Base-by-base conservation (phyloP, 139 green algal genomes). In the Choricystis sp. region DNA sequence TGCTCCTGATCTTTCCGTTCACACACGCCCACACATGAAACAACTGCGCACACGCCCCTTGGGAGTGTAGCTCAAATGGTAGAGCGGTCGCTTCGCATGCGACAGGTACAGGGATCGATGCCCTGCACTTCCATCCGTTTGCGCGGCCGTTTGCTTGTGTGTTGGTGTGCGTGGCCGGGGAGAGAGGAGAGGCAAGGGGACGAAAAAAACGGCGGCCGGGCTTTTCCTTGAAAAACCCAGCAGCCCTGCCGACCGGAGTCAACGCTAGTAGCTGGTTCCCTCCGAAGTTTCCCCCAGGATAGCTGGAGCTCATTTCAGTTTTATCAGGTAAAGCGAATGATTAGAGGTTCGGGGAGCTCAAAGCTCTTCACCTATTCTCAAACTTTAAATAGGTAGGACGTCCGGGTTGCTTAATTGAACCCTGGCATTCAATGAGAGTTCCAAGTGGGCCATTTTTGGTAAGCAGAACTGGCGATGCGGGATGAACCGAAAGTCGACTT, bases 401-500 rank as follows among this genome's bases (percentile, higher is more conserved):
- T 76, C 74, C 69, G 60, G 75, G 79, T 89, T 89, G 79, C 85
- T 89, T 87, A 77, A 86, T 75, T 89, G 83, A 87, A 89, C 77
- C 68, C 71, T 62, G 79, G 76, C 83, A 74, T 68, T 77, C 75
- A 85, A 90, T 87, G 77, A 73, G 78, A 91, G 81, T 74, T 88
- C 78, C 72, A 87, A 87, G 83, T 73, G 83, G 83, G 85, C 81
- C 83, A 89, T 89, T 91, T 94, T 91, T 94, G 86, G 86, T 94
- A 94, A 94, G 84, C 86, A 91, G 86, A 91, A 91, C 83, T 94
- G 86, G 86, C 83, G 85, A 94, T 92, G 86, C 85, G 86, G 85
- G 86, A 91, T 90, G 83, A 91, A 90, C 86, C 85, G 82, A 94
- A 83, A 89, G 84, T 80, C 72, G 80, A 78, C 77, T 88, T 89